Evolutionary conservation across 2,329 filamentous ascomycete genomes (phyloP), one percentile per base, ranked within the genome.

Genomic region (Phaeosphaeriaceae sp.): DNA sequence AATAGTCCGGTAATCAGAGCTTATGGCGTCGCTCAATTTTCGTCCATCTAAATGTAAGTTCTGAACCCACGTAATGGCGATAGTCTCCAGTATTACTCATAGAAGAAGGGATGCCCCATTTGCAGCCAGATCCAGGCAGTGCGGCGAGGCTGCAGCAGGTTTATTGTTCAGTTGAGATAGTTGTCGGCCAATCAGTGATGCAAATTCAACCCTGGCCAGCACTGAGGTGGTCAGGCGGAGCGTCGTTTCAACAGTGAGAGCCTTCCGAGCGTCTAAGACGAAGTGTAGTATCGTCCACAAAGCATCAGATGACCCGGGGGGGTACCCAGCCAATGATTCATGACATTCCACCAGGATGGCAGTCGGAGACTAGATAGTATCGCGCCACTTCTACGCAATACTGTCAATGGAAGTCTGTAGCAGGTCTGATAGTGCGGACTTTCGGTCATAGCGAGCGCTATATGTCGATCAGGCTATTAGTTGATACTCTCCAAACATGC

Each of bases 241-340:
- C 42, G 39, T 28, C 15, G 46, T 46, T 46, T 48, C 37, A 29
- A 56, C 48, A 53, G 46, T 54, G 52, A 50, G 37, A 41, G 53
- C 36, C 40, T 53, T 26, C 59, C 59, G 46, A 48, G 60, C 48
- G 54, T 53, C 52, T 52, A 54, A 51, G 50, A 52, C 43, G 40
- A 48, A 55, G 28, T 54, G 56, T 63, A 52, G 52, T 56, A 46
- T 52, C 59, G 56, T 61, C 50, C 48, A 49, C 38, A n/a, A 52
- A 36, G 45, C 47, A 57, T 68, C 69, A 70, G 61, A 70, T 72
- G 68, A 72, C 58, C 54, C 33, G 18, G 40, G 20, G 21, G 29
- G 43, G 51, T 32, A 13, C 42, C 44, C 15, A 20, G 29, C 37
- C 43, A 51, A 52, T 60, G 52, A 56, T 58, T 62, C 49, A 50